Evolutionary conservation across 2,329 filamentous ascomycete genomes (phyloP), one percentile per base, ranked within the genome.

Genomic region (Penicillium corylophilum): DNA sequence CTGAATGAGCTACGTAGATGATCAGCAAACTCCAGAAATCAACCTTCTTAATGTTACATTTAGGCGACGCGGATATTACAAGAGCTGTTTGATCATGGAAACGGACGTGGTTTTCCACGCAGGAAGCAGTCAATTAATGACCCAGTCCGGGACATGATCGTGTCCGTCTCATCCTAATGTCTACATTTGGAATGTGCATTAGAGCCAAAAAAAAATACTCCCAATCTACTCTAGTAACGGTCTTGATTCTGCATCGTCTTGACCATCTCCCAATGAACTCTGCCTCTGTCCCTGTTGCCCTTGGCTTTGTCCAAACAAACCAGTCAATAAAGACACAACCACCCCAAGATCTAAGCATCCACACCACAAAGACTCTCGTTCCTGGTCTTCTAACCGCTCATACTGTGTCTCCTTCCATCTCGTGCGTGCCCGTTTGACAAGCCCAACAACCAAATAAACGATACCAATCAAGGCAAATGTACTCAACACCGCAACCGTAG

Each of bases 61-160:
- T 77, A 28, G 77, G 75, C 45, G 69, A 77, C 46, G 63, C 66
- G 6, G 72, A 76, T 33, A 71, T 60, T 1, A 73, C 73, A 1
- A 1, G 68, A 69, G 41, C 59, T 77, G 5, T 77, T 76, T 29
- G 75, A 77, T 43, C 73, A 77, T 45, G 74, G 71, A 0, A 72
- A 73, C 28, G 75, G 75, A 0, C 75, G 77, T 56, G 69, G 69
- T 2, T 60, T 77, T 8, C 75, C 75, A 6, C 61, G 69, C 4
- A 64, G 63, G 40, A 60, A 63, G 38, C 60, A 65, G 22, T 71
- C 68, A 1, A 56, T 73, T 8, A 57, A 57, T 10, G 71, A 75
- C 44, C 61, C 74, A 22, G 58, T 70, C 8, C 51, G 52, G 29
- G 54, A 59, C 15, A 56, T 58, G 53, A 57, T 60, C 28, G 36